A percentile compares a stretch with the other conserved stretches of the same genome.
phyloP scores from a whole-genome alignment of 2,329 filamentous ascomycete genomes.

The Cladosporium sp. region DNA sequence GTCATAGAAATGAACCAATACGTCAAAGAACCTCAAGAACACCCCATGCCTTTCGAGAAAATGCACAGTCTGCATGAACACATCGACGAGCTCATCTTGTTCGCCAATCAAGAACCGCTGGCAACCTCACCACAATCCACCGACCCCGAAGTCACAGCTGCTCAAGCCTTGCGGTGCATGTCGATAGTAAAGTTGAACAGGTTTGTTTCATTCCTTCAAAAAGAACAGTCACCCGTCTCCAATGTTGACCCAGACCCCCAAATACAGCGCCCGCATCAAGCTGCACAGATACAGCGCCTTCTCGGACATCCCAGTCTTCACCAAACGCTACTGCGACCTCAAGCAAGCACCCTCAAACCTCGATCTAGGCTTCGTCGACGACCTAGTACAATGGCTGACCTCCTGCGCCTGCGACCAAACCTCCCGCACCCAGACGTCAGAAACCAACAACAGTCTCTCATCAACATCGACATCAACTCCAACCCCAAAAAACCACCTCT shows the following conservation, averaged over 20 bases:
- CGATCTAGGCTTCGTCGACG: slow-evolving; percentile 15
- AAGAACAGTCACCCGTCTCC: too few relatives aligned
- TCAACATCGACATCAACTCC: not conserved
- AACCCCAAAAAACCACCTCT: not conserved
- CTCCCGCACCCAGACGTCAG: slow-evolving; percentile 14
- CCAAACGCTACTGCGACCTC: slow-evolving; percentile 47
- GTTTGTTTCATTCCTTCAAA: slow-evolving; percentile 21
- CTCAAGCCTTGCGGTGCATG: slow-evolving; percentile 43
- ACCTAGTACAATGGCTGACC: slow-evolving; percentile 12
- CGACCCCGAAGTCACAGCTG: slow-evolving; percentile 38
- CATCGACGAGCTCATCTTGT: not conserved
- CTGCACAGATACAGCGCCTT: slow-evolving; percentile 51
- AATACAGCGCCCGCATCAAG: slow-evolving; percentile 47
- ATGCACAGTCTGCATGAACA: slow-evolving; percentile 2
- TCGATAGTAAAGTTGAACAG: slow-evolving; percentile 49
- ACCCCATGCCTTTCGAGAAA: not conserved
- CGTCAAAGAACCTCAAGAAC: not conserved
- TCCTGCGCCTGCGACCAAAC: slow-evolving; percentile 15
- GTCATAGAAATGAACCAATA: slow-evolving; percentile 9
- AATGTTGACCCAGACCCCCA: slow-evolving; percentile 1
- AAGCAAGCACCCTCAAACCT: slow-evolving; percentile 25
- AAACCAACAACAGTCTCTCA: not conserved
- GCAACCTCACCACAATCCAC: slow-evolving; percentile 35
- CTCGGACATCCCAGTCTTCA: slow-evolving; percentile 47
- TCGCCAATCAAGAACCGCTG: slow-evolving; percentile 5